phyloP scores from a whole-genome alignment of 257 asterid genomes.

The Forsythia suspensa region DNA sequence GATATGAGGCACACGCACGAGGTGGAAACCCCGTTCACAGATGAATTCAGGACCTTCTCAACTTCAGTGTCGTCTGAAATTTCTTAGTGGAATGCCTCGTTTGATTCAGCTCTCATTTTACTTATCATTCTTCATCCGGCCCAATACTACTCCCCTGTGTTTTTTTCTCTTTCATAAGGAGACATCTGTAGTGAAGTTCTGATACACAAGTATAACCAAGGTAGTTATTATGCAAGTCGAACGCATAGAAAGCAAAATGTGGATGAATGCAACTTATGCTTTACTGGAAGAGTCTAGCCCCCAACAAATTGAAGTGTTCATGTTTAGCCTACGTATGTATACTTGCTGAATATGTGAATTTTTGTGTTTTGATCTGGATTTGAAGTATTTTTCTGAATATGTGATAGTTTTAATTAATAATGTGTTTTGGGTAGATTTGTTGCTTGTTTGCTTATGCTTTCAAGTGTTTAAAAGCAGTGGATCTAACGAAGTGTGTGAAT shows the following conservation, averaged over 20 bases:
- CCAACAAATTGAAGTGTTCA: not conserved
- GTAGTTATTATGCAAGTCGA: not conserved
- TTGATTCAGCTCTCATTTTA: not conserved
- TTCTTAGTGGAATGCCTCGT: not conserved
- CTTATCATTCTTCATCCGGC: not conserved
- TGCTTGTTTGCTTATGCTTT: no score
- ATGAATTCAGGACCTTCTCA: conserved; percentile 27
- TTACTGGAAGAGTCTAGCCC: not conserved
- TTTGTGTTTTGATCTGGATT: not conserved
- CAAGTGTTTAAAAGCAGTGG: no score
- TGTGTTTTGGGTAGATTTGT: not conserved
- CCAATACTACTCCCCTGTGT: not conserved
- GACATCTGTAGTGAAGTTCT: not conserved
- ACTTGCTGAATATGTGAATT: not conserved
- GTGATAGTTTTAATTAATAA: no score
- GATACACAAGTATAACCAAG: not conserved
- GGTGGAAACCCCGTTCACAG: conserved; percentile 58
- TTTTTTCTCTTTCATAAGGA: not conserved
- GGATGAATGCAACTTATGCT: not conserved
- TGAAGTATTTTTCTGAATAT: not conserved
- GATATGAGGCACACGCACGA: conserved; percentile 42
- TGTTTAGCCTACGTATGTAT: not conserved
- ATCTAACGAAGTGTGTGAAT: no score
- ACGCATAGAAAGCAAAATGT: not conserved
- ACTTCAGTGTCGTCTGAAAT: not conserved